Conservation (phyloP, 1,139 yeast species). For the Zhuliangozyma blackwelliae region DNA sequence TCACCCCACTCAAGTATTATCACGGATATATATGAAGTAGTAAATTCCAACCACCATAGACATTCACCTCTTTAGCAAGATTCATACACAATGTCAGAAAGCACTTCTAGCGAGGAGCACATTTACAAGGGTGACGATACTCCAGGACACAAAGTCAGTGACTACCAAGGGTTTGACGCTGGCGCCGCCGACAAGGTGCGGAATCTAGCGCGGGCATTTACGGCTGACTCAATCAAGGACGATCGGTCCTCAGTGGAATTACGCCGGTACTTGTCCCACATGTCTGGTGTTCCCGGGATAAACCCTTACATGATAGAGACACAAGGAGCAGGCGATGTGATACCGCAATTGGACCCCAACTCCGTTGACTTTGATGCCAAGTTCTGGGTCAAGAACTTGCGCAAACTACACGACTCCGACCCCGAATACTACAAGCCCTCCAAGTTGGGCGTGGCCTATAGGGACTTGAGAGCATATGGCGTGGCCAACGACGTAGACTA, state of each 20-base stretch:
- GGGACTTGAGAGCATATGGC: slow-evolving; percentile 17
- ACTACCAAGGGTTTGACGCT: neutral
- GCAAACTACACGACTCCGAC: slow-evolving; percentile 16
- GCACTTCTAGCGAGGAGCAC: no score
- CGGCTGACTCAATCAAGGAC: slow-evolving; percentile 27
- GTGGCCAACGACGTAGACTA: slow-evolving; percentile 9
- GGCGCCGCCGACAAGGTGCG: neutral
- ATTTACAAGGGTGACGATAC: no score
- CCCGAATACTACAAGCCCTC: slow-evolving; percentile 18
- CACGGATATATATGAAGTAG: no score
- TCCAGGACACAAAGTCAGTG: no score
- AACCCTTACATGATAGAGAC: neutral
- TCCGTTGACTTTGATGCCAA: slow-evolving; percentile 15
- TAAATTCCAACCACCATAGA: no score
- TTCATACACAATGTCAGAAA: no score
- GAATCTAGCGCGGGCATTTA: slow-evolving; percentile 10
- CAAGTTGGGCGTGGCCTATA: slow-evolving; percentile 16
- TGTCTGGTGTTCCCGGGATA: neutral
- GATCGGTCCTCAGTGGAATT: slow-evolving; percentile 12
- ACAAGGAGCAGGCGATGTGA: neutral
- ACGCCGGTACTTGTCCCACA: slow-evolving; percentile 17
- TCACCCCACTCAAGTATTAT: no score
- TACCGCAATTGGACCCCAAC: slow-evolving; percentile 16
- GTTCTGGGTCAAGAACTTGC: slow-evolving; percentile 23
- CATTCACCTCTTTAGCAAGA: no score